A percentile compares a stretch with the other conserved stretches of the same genome.
Evolutionary conservation across 164 flowering plant species (phyloP).

Genomic region (Sextonia rubra): DNA sequence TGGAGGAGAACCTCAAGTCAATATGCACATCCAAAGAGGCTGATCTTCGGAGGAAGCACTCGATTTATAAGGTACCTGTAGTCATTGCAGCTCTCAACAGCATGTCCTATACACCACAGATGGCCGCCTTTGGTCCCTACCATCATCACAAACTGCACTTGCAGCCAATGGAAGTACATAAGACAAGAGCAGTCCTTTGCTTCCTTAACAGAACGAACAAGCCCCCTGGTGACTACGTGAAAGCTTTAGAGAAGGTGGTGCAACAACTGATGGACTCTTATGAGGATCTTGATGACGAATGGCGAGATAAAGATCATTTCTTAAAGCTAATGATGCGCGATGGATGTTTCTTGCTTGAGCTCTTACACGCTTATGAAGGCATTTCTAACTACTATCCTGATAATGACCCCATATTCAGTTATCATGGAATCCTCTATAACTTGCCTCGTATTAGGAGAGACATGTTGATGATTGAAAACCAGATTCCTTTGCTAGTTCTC

Average conservation of each 20-base stretch:
- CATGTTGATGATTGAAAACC: conserved; percentile 24
- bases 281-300: neutral
- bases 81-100: neutral
- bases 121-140: conserved; percentile 17
- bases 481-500: conserved; percentile 15
- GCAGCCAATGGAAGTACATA: conserved; percentile 15
- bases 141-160: conserved; percentile 10
- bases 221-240: neutral
- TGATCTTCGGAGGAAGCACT: neutral
- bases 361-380: neutral
- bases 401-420: conserved; percentile 12
- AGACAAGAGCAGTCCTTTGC: conserved; percentile 8
- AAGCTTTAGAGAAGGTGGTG: neutral
- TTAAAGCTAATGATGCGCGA: conserved; percentile 13
- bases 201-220: neutral
- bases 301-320: conserved; percentile 4
- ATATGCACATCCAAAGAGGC: neutral
- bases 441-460: conserved; percentile 12
- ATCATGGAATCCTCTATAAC: conserved; percentile 1
- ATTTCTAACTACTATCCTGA: neutral
- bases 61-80: conserved; percentile 14
- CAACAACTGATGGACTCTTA: conserved; percentile 5
- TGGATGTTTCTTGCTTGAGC: conserved; percentile 17
- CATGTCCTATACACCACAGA: conserved; percentile 7
- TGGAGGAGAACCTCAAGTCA: neutral